phyloP scores from a whole-genome alignment of 257 asterid genomes.

The Solanum neorickii region DNA sequence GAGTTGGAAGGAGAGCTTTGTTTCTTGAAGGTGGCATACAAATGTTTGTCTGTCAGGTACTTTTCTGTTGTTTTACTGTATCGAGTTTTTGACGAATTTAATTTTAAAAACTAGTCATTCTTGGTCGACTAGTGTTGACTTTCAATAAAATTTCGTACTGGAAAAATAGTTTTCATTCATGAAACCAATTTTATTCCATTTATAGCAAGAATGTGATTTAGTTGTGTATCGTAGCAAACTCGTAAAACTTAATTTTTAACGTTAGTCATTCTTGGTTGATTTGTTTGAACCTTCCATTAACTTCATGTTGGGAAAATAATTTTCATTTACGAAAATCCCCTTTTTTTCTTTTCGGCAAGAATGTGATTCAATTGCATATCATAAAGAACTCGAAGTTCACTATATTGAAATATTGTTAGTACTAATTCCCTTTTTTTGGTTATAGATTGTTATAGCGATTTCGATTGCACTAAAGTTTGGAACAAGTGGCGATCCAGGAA shows the following conservation, averaged over 20 bases:
- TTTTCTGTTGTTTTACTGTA: background rate
- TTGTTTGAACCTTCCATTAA: background rate
- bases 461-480: conserved; percentile 58
- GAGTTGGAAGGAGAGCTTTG: conserved; percentile 59
- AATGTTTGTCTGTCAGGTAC: conserved; percentile 53
- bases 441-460: conserved; percentile 38
- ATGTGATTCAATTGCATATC: background rate
- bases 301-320: background rate
- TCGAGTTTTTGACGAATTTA: background rate
- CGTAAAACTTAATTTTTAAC: background rate
- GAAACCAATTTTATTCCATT: no score
- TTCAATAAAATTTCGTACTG: no score
- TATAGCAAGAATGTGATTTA: no score
- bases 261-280: background rate
- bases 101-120: background rate
- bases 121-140: background rate
- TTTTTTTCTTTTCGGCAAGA: background rate
- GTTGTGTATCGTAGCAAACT: background rate
- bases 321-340: no score
- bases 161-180: no score
- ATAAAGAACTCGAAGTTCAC: background rate
- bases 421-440: no score
- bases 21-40: conserved; percentile 58
- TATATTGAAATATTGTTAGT: background rate
- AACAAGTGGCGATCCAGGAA: conserved; percentile 28